A percentile compares a stretch with the other conserved stretches of the same genome.
phyloP scores from a whole-genome alignment of 176 grass and related monocot species.

The Saccharum spontaneum region DNA sequence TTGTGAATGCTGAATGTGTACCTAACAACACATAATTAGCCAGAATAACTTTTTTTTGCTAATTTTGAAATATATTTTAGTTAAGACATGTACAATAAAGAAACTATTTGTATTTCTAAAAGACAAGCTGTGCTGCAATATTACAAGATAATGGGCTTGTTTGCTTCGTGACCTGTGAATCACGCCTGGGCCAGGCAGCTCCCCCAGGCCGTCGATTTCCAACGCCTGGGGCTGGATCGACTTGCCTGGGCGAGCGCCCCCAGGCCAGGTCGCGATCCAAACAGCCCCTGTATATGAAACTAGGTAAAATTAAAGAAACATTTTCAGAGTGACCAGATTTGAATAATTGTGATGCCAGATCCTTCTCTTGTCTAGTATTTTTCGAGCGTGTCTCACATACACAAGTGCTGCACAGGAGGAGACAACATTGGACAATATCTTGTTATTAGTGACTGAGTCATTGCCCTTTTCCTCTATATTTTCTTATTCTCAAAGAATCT shows the following conservation, averaged over 20 bases:
- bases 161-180: too few relatives aligned
- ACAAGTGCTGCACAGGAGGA: background rate
- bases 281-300: background rate
- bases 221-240: too few relatives aligned
- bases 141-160: background rate
- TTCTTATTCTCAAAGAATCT: background rate
- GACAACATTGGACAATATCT: background rate
- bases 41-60: background rate
- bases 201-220: too few relatives aligned
- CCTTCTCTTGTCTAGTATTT: background rate
- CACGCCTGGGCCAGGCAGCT: too few relatives aligned
- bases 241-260: too few relatives aligned
- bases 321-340: background rate
- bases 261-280: too few relatives aligned
- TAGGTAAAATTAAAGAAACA: conserved; percentile 10
- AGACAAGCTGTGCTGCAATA: background rate
- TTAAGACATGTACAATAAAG: background rate
- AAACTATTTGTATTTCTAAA: conserved; percentile 9
- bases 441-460: conserved; percentile 21
- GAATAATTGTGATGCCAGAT: background rate
- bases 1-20: background rate
- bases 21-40: background rate
- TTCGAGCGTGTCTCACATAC: conserved; percentile 8
- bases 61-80: background rate
- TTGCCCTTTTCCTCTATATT: background rate